Percentiles rank a stretch among this genome's conserved stretches.
phyloP scores from a whole-genome alignment of 495 filamentous ascomycete genomes.

The Pseudomonodictys pantanalensis region DNA sequence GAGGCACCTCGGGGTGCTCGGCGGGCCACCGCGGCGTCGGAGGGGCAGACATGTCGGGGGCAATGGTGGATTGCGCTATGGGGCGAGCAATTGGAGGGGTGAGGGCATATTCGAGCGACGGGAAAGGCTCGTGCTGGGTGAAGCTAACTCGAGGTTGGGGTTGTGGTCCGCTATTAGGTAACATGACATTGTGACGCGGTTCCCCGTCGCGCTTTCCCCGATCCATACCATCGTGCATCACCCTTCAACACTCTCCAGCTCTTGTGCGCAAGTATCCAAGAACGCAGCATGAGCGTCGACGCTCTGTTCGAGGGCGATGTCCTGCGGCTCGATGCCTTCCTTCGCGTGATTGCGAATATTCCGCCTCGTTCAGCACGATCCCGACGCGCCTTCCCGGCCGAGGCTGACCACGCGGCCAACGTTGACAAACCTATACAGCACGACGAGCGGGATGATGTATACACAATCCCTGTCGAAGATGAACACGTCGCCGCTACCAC shows the following conservation, averaged over 20 bases:
- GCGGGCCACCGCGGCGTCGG: conserved; percentile 31
- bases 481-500: too few species aligned
- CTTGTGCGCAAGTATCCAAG: background rate
- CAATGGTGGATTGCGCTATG: background rate
- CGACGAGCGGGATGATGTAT: background rate
- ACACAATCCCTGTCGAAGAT: too few species aligned
- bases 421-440: background rate
- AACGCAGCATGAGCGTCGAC: conserved; percentile 15
- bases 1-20: conserved; percentile 50
- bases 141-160: too few species aligned
- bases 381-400: too few species aligned
- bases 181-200: too few species aligned
- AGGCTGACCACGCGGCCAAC: background rate
- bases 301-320: conserved; percentile 8
- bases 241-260: background rate
- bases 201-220: too few species aligned
- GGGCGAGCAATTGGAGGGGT: too few species aligned
- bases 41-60: conserved; percentile 15
- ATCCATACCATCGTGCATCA: background rate
- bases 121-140: too few species aligned
- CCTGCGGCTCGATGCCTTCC: conserved; percentile 18
- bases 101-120: background rate
- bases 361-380: conserved; percentile 17
- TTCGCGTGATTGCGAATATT: conserved; percentile 3
- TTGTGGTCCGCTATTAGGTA: too few species aligned